phyloP scores from a whole-genome alignment of 2,329 filamentous ascomycete genomes.

The Elsinoe ampelina region DNA sequence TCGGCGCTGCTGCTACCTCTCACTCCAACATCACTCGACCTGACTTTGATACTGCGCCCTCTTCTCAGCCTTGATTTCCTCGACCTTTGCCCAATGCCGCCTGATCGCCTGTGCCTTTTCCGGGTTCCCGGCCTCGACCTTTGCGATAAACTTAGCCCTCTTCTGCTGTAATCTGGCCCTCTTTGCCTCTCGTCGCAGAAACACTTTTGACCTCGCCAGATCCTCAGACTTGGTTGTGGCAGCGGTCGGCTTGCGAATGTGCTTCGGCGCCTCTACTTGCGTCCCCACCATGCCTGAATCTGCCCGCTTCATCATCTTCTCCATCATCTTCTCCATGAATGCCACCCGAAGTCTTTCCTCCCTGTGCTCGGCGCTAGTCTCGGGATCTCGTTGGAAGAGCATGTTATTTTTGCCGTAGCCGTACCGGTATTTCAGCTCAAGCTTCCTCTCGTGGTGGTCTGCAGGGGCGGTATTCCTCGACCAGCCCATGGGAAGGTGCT shows the following conservation, averaged over 20 bases:
- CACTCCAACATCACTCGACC: too few relatives aligned
- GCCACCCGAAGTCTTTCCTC: not conserved
- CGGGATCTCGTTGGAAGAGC: not conserved
- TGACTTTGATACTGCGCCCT: not conserved
- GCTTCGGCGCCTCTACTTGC: too few relatives aligned
- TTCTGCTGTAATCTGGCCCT: not conserved
- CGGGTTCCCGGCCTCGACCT: constrained; percentile 4
- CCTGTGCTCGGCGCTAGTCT: not conserved
- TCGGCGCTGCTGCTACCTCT: too few relatives aligned
- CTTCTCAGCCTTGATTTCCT: not conserved
- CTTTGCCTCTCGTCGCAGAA: not conserved
- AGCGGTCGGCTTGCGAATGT: too few relatives aligned
- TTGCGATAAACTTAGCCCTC: constrained; percentile 1
- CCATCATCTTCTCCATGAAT: constrained; percentile 2
- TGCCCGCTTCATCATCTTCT: not conserved
- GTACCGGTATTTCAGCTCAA: not conserved
- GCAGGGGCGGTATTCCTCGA: constrained; percentile 20
- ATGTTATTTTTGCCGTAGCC: not conserved
- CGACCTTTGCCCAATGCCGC: constrained; percentile 1
- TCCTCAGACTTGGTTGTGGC: too few relatives aligned
- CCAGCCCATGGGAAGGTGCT: constrained; percentile 25
- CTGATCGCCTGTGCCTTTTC: constrained; percentile 1
- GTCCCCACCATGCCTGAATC: not conserved
- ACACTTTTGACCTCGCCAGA: not conserved
- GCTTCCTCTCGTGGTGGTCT: not conserved